Evolutionary conservation across 1,139 yeast genomes (phyloP).

Genomic region (Magnusiomyces suaveolens): DNA sequence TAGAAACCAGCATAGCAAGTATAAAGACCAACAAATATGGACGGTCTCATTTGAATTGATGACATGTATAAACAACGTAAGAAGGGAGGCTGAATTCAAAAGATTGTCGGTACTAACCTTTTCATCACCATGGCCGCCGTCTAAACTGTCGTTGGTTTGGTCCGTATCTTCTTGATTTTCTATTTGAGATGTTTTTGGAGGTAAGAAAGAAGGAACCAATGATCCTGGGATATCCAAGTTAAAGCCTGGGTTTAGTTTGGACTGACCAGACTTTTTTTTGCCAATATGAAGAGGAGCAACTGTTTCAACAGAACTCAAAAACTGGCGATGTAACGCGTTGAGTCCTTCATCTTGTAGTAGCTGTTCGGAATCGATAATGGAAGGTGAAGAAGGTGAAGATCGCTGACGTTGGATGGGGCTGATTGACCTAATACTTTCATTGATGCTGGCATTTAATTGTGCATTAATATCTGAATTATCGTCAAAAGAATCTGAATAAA

Average conservation of each 20-base stretch:
- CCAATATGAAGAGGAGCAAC: conserved; percentile 3
- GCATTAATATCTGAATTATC: background rate
- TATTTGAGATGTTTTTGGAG: background rate
- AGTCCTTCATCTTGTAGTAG: background rate
- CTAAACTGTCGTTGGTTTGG: no score
- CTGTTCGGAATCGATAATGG: background rate
- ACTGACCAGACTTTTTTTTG: background rate
- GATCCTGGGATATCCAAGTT: background rate
- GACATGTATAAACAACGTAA: no score
- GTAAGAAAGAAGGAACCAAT: background rate
- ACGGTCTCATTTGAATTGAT: no score
- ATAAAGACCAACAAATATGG: no score
- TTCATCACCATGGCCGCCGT: no score
- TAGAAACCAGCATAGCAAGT: no score
- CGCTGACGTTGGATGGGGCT: background rate
- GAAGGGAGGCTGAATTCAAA: no score
- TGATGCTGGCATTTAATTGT: background rate
- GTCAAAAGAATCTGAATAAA: no score
- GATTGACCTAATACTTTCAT: background rate
- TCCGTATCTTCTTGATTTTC: background rate
- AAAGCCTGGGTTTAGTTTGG: background rate
- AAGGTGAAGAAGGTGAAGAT: background rate
- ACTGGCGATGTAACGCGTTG: background rate
- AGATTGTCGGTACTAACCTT: no score
- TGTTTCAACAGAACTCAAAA: background rate